These are phyloP conservation scores for Arabidopsis hybrid DNA, from an alignment of 441 rosid genomes.

Conservation along the genomic window DNA sequence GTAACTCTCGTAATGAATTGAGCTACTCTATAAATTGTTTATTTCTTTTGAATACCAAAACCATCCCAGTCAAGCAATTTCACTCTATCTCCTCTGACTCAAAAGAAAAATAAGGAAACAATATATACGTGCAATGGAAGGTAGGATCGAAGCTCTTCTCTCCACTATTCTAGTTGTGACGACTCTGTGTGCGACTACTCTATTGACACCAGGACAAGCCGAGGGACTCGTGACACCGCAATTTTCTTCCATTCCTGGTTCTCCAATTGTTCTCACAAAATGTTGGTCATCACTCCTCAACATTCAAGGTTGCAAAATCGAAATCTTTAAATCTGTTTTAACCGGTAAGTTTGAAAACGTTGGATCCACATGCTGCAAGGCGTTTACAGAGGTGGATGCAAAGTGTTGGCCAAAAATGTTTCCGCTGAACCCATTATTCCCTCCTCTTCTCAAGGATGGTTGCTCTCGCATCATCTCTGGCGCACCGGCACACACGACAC, in stretches of 20 bases:
- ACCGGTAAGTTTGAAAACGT: conserved; percentile 4
- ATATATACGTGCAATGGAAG: background rate
- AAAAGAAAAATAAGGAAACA: background rate
- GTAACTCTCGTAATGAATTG: background rate
- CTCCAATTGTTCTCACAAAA: background rate
- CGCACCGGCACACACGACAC: background rate
- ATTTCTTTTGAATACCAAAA: background rate
- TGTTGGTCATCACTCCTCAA: conserved; percentile 6
- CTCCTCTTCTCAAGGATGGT: background rate
- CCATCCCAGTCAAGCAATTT: background rate
- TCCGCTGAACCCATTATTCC: conserved; percentile 6
- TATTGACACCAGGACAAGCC: background rate
- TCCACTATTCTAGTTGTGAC: background rate
- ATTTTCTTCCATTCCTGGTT: background rate
- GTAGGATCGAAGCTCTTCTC: background rate
- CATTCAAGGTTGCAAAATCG: background rate
- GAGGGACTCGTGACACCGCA: too few relatives aligned
- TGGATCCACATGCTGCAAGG: conserved; percentile 8
- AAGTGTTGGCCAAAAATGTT: conserved; percentile 33
- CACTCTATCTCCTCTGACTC: too few relatives aligned
- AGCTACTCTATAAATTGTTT: background rate
- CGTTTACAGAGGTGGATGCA: conserved; percentile 6
- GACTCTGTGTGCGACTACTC: background rate
- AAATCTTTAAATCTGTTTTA: background rate
- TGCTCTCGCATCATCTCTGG: conserved; percentile 7